These are phyloP conservation scores for Pseudopyricularia javanii DNA, from an alignment of 2,329 filamentous ascomycete species.

Conservation along the genomic window DNA sequence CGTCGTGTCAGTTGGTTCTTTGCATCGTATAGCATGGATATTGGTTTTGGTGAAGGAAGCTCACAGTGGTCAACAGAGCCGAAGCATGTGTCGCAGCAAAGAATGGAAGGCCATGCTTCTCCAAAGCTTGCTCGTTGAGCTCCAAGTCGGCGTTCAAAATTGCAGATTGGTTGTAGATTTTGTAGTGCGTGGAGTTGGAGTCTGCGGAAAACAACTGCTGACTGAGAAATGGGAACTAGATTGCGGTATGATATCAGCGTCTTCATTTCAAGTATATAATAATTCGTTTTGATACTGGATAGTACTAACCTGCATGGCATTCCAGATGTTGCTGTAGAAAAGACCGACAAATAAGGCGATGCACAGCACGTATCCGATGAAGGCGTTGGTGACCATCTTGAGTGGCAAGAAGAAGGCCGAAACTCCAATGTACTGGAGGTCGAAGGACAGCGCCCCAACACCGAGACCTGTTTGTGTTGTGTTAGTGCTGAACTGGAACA, in stretches of 20 bases:
- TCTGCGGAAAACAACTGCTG: conserved; percentile 23
- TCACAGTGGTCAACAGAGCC: conserved; percentile 27
- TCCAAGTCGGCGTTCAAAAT: conserved; percentile 25
- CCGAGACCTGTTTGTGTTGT: conserved; percentile 14
- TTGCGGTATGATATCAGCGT: background rate
- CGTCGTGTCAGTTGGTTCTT: background rate
- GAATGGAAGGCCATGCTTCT: conserved; percentile 24
- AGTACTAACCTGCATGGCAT: conserved; percentile 8
- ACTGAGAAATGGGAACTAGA: conserved; percentile 18
- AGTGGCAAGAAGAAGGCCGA: conserved; percentile 22
- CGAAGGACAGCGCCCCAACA: conserved; percentile 24
- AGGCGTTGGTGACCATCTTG: conserved; percentile 22
- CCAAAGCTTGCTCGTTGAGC: conserved; percentile 20
- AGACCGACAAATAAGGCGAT: conserved; percentile 22
- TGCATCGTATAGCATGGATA: conserved; percentile 14
- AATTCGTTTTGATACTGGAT: background rate
- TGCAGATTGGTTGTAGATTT: conserved; percentile 27
- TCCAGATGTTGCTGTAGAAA: conserved; percentile 28
- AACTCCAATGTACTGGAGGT: conserved; percentile 31
- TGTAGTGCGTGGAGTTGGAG: conserved; percentile 21
- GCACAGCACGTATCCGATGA: conserved; percentile 23
- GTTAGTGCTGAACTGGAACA: too few relatives aligned
- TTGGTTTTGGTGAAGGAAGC: conserved; percentile 29
- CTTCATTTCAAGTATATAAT: background rate
- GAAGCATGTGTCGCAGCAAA: conserved; percentile 25